Conservation (phyloP, 2,329 filamentous ascomycete species). For the Colletotrichum paranaense region DNA sequence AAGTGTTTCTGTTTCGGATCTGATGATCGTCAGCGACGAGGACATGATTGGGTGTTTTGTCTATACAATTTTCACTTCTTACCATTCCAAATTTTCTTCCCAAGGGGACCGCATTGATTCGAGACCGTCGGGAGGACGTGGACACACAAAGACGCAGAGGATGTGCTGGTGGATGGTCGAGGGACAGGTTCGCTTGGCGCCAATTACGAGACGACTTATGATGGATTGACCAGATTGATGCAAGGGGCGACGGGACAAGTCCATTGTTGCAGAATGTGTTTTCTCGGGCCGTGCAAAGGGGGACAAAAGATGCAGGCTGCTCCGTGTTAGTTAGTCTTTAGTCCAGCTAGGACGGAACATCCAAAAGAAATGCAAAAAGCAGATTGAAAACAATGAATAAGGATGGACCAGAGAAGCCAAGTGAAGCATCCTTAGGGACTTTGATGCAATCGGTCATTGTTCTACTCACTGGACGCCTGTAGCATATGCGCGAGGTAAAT, state of each 20-base stretch:
- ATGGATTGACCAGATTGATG: constrained; percentile 3
- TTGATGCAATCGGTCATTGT: constrained; percentile 4
- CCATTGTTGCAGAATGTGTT: constrained; percentile 4
- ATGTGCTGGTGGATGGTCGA: constrained; percentile 3
- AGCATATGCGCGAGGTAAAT: not conserved
- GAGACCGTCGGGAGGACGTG: not conserved
- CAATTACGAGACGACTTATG: constrained; percentile 8
- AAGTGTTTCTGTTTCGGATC: not conserved
- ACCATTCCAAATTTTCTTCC: not conserved
- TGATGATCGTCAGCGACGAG: not conserved
- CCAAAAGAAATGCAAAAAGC: not conserved
- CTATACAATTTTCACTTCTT: not conserved
- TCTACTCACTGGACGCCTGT: not conserved
- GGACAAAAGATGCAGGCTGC: not conserved
- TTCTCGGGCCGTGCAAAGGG: not conserved
- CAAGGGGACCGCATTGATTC: not conserved
- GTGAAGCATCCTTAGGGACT: not conserved
- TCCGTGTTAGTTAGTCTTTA: not conserved
- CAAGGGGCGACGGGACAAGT: constrained; percentile 1
- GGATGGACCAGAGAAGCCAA: not conserved
- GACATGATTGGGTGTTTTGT: not conserved
- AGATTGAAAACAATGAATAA: not conserved
- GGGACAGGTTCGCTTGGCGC: constrained; percentile 13
- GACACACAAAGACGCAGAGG: not conserved
- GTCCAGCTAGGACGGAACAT: not conserved